Evolutionary conservation across 2,329 filamentous ascomycete species (phyloP).

Genomic region (Monilinia vaccinii-corymbosi): DNA sequence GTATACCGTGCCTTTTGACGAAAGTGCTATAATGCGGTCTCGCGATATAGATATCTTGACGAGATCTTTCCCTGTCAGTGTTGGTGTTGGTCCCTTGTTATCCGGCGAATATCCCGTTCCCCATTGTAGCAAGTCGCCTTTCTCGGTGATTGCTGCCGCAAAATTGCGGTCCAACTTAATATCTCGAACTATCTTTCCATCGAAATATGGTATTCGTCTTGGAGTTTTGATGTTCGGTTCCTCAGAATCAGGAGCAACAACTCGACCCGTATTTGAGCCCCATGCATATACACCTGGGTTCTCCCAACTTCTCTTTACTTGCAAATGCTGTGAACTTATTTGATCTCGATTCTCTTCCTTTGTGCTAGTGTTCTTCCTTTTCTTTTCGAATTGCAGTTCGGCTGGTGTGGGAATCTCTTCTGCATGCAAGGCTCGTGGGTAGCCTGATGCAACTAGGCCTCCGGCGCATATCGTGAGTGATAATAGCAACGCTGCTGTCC

Average conservation of each 20-base stretch:
- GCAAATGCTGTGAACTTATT: constrained; percentile 77
- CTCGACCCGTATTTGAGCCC: constrained; percentile 78
- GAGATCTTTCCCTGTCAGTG: constrained; percentile 74
- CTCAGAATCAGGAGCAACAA: constrained; percentile 76
- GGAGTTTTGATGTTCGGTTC: constrained; percentile 74
- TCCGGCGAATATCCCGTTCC: constrained; percentile 64
- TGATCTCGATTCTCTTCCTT: constrained; percentile 67
- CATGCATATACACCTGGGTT: constrained; percentile 88
- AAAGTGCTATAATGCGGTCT: constrained; percentile 75
- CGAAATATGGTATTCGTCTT: constrained; percentile 69
- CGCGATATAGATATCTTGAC: constrained; percentile 66
- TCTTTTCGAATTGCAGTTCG: constrained; percentile 59
- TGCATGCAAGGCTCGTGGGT: constrained; percentile 22
- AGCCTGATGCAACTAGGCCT: constrained; percentile 20
- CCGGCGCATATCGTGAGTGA: constrained; percentile 21
- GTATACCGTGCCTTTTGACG: constrained; percentile 68
- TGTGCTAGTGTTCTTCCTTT: constrained; percentile 46
- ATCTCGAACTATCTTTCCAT: constrained; percentile 75
- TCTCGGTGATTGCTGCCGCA: constrained; percentile 78
- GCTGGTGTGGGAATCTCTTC: constrained; percentile 31
- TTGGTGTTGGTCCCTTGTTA: constrained; percentile 54
- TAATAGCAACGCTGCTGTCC: constrained; percentile 17
- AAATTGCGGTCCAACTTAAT: constrained; percentile 76
- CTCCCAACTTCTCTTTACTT: constrained; percentile 74
- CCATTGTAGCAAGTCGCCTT: constrained; percentile 88